phyloP scores from a whole-genome alignment of 2,329 filamentous ascomycete genomes.

The Penicillium polonicum region DNA sequence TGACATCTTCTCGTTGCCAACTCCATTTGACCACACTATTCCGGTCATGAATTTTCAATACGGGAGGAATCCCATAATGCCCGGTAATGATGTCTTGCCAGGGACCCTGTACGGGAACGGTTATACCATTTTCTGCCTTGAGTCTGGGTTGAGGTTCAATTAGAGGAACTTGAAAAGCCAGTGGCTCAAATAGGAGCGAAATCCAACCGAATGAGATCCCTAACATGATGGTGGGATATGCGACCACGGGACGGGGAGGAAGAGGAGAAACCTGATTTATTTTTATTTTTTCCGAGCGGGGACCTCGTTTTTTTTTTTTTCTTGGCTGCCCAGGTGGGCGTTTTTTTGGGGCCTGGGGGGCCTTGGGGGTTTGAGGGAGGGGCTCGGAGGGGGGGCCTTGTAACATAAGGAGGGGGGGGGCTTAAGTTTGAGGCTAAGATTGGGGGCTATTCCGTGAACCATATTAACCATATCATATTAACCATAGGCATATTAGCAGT shows the following conservation, averaged over 20 bases:
- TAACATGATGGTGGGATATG: constrained; percentile 7
- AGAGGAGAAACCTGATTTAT: neutral
- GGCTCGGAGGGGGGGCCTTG: too few species aligned
- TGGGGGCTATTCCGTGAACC: too few species aligned
- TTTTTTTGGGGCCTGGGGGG: too few species aligned
- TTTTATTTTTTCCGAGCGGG: neutral
- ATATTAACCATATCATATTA: too few species aligned
- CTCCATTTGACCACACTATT: constrained; percentile 16
- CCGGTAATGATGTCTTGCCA: constrained; percentile 23
- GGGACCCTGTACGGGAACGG: neutral
- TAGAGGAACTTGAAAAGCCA: constrained; percentile 7
- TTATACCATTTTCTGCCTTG: constrained; percentile 1
- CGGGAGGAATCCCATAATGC: constrained; percentile 13
- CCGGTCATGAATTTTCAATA: constrained; percentile 20
- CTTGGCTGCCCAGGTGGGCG: too few species aligned
- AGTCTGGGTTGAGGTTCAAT: constrained; percentile 20
- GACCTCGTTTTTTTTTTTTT: too few species aligned
- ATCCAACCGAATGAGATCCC: constrained; percentile 13
- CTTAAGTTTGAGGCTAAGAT: too few species aligned
- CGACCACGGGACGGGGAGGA: neutral
- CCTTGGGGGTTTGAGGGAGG: too few species aligned
- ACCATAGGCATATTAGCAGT: too few species aligned
- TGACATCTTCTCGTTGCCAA: constrained; percentile 20
- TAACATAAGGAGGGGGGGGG: too few species aligned
- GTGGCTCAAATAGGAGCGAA: constrained; percentile 13